Base-by-base conservation (phyloP, 305 asterid species). In the Fraxinus greggii region DNA sequence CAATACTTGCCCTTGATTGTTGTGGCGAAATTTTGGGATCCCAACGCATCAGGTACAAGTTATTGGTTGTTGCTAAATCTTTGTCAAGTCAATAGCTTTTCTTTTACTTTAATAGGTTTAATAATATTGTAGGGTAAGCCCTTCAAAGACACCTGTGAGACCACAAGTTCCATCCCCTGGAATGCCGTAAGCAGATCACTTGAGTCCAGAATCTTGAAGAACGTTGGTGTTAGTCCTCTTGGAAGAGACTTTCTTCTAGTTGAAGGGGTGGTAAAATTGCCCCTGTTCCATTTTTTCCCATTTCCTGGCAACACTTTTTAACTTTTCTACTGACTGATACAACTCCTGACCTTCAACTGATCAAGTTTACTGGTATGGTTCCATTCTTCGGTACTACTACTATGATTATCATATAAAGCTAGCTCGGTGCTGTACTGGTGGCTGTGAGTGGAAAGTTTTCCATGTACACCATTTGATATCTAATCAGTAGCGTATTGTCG, bases 21-120 rank as follows among this genome's bases (percentile, higher is more conserved):
- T 94, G 97, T 26, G 98, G 98, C 19, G 92, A 91, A 78, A 72
- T 89, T 21, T 88, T 94, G 77, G 98, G 97, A 83, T 90, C 98
- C 40, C 93, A 89, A 81, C 93, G 87, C 84, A 84, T 94, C 88
- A 93, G 98, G 98, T 93, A 87, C 33, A 15, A 31, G 70, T 70
- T 29, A 69, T 82, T 75, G 56, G 26, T 72, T 36, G 26, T 84
- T 61, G 29, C 72, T 23, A 61, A 26, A 67, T 67, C 23, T 12
- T 29, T 69, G 75, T 28, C 21, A 69, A 69, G 21, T 69, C 21
- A 36, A 10, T 69, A 69, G 19, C 13, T 69, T 69, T 13, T 69
- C 23, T 24, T 79, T 35, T 69, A 17, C 28, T 9, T 45, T 24
- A 69, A 79, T 31, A n/a, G 28, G 26, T 67, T 79, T 61, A 42